phyloP scores from a whole-genome alignment of 345 rosid species.

The Erodium maritimum region DNA sequence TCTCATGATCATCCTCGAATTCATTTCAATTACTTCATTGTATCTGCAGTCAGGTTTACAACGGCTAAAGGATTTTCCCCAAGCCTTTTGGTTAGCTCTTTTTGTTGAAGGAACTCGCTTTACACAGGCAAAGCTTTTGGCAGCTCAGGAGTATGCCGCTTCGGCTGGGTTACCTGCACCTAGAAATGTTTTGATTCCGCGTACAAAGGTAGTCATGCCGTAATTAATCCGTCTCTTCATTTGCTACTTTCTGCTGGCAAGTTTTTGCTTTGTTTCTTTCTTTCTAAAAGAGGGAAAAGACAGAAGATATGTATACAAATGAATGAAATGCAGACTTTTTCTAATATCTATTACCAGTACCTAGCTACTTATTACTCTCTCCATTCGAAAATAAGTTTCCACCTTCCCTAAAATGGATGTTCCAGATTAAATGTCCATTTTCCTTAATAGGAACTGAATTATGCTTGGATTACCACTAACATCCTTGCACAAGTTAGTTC shows the following conservation, averaged over 20 bases:
- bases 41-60: slow-evolving; percentile 75
- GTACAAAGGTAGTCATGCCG: slow-evolving; percentile 56
- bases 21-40: slow-evolving; percentile 13
- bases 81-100: slow-evolving; percentile 94
- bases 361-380: too few species aligned
- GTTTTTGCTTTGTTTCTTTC: too few species aligned
- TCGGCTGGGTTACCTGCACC: slow-evolving; percentile 77
- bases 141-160: slow-evolving; percentile 85
- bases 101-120: slow-evolving; percentile 98
- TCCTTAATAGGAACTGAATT: too few species aligned
- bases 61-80: slow-evolving; percentile 67
- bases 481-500: too few species aligned
- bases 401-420: too few species aligned
- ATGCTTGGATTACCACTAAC: too few species aligned
- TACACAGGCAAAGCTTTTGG: slow-evolving; percentile 85
- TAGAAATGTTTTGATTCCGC: slow-evolving; percentile 88
- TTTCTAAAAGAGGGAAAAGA: too few species aligned
- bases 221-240: slow-evolving; percentile 1
- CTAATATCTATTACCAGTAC: too few species aligned
- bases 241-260: not conserved
- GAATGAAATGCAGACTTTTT: too few species aligned
- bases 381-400: too few species aligned
- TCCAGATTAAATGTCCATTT: too few species aligned
- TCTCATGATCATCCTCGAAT: not conserved
- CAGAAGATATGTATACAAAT: too few species aligned